Evolutionary conservation across 495 filamentous ascomycete genomes (phyloP), one percentile per base, ranked within the genome.

Genomic region (Rhypophila decipiens): DNA sequence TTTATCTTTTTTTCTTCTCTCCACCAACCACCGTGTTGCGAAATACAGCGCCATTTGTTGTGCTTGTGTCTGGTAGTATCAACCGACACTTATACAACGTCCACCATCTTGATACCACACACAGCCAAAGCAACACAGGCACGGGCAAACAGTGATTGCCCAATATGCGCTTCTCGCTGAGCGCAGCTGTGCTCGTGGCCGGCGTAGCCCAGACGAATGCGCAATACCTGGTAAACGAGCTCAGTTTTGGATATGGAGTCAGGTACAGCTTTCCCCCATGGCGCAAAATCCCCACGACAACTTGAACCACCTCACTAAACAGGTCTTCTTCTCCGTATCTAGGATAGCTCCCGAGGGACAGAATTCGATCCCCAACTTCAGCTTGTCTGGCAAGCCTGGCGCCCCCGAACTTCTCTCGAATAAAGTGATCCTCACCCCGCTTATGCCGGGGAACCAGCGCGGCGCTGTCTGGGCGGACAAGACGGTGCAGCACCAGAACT

Each of bases 361-460:
- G 19, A 56, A 43, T 46, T 43, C 39, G 47, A 60, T 74, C 8
- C 70, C 70, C 44, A 63, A 72, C 46, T 96, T 83, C 73, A 66
- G 76, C 44, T 67, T 90, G 33, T 76, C 77, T 41, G 88, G 90
- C 59, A 80, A 82, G 33, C 85, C 85, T 46, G 73, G 81, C 57
- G 60, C 69, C 5, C 86, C 91, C 43, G 74, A 87, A 55, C 61
- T 95, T 55, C 78, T 97, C 50, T 94, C 89, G 38, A 88, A 97
- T 70, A 89, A 90, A 62, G 49, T 97, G 44, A 87, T 98, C 58
- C 74, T 98, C 39, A 98, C 94, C 8, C 93, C 94, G 1, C 84
- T 87, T 7, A 80, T 78, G 42, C 90, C 91, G 9, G 93, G 93
- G 37, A 93, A 93, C 63, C 79, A 81, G 52, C 80, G 90, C 66